Evolutionary conservation across 2,329 filamentous ascomycete genomes (phyloP).

Genomic region (Arthrobotrys pseudoclavata): DNA sequence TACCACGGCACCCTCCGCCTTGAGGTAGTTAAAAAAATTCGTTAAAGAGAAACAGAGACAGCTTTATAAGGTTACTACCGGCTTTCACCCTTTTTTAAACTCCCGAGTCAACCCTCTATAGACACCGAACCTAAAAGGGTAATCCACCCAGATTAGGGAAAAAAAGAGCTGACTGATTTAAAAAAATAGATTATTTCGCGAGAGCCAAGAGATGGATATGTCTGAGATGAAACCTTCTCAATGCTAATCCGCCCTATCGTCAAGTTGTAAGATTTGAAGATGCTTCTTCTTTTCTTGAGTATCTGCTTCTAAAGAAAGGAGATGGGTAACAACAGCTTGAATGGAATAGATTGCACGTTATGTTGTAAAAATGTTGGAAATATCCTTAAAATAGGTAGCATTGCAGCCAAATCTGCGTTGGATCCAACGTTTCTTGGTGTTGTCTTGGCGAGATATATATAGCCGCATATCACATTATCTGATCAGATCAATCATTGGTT

Average conservation of each 20-base stretch:
- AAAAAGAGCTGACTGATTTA: not conserved
- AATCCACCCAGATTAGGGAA: not conserved
- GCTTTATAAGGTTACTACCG: slow-evolving; percentile 6
- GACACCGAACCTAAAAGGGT: not conserved
- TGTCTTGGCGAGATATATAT: not conserved
- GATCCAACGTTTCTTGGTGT: slow-evolving; percentile 40
- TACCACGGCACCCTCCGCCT: not conserved
- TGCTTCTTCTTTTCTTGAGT: not conserved
- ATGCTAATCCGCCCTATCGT: too few species aligned
- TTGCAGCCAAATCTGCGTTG: slow-evolving; percentile 23
- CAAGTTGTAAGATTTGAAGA: too few species aligned
- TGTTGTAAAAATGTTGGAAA: not conserved
- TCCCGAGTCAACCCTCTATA: not conserved
- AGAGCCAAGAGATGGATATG: too few species aligned
- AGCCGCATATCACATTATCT: not conserved
- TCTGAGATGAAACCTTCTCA: too few species aligned
- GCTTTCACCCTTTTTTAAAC: not conserved
- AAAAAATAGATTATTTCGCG: not conserved
- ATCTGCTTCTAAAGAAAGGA: not conserved
- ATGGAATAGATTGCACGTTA: not conserved
- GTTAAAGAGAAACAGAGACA: not conserved
- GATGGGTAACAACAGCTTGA: not conserved
- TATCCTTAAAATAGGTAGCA: not conserved
- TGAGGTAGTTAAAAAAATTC: slow-evolving; percentile 3
- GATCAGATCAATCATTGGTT: too few species aligned